Evolutionary conservation across 2,329 filamentous ascomycete genomes (phyloP), one percentile per base, ranked within the genome.

Genomic region (Beauveria varroae): DNA sequence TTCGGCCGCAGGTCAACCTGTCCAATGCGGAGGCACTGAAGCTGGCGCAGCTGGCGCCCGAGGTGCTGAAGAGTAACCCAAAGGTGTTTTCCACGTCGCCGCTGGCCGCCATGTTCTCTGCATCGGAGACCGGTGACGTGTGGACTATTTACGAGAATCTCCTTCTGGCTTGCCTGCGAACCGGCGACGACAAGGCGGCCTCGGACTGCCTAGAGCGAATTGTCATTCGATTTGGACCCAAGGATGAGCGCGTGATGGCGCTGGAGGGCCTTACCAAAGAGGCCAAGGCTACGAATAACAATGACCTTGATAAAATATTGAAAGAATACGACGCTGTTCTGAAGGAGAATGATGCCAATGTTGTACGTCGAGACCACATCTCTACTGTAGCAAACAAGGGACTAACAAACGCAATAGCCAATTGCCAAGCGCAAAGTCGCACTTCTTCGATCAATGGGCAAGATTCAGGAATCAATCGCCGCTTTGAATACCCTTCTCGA

Each of bases 121-220:
- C 81, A 1, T 73, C 81, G 34, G 93, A 97, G 72, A 87, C 86
- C 0, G 81, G 89, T 60, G 91, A 96, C 66, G 81, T 90, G 70
- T 98, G 93, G 92, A 83, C 83, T 18, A 85, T 85, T 49, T 90
- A 95, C 74, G 93, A 98, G 76, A 95, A 96, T 71, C 82, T 98
- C 20, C 79, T 98, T 66, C 78, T 95, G 40, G 86, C 91, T 34
- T 95, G 90, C 69, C 82, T 99, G 43, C 88, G 90, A 56, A 92
- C 90, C 0, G 89, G 90, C 59, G 90, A 98, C 73, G 88, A 96
- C 68, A 78, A 85, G 65, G 85, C 90, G 26, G 95, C 95, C 26
- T 85, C 86, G 65, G 73, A 86, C 67, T 90, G 90, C 70, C 81
- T 98, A 43, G 84, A 90, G 69, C 84, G 87, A 64, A 81, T 99